These are phyloP conservation scores for Cinnamomum micranthum DNA, from an alignment of 164 flowering plant species.

Conservation along the genomic window DNA sequence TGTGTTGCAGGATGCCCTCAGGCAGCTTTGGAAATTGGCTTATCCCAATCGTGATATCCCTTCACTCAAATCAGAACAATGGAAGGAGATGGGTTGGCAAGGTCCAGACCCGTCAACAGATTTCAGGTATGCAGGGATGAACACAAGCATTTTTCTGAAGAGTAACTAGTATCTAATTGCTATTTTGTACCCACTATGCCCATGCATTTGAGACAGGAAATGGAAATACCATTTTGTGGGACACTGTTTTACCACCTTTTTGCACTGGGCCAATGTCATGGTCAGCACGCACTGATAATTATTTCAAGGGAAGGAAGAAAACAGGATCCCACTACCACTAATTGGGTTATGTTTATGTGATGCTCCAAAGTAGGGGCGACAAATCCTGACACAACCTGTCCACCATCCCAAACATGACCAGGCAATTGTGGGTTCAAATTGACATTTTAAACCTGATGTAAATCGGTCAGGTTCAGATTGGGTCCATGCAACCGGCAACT, in stretches of 20 bases:
- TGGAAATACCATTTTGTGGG: no score
- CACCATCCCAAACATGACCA: no score
- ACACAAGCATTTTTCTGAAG: not conserved
- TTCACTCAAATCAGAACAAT: conserved; percentile 74
- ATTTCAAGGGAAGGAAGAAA: not conserved
- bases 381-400: no score
- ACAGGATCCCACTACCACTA: not conserved
- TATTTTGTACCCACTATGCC: no score
- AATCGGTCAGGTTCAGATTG: no score
- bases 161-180: not conserved
- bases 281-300: not conserved
- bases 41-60: conserved; percentile 77
- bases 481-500: no score
- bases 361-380: not conserved
- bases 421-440: no score
- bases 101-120: conserved; percentile 97
- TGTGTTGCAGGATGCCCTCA: conserved; percentile 78
- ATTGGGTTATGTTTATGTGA: not conserved
- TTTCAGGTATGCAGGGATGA: conserved; percentile 53
- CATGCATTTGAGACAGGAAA: no score
- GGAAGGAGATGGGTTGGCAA: conserved; percentile 99
- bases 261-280: not conserved
- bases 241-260: no score
- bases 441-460: no score
- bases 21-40: conserved; percentile 79